These are phyloP conservation scores for Trichoderma citrinoviride DNA, from an alignment of 2,329 filamentous ascomycete genomes.

Conservation along the genomic window DNA sequence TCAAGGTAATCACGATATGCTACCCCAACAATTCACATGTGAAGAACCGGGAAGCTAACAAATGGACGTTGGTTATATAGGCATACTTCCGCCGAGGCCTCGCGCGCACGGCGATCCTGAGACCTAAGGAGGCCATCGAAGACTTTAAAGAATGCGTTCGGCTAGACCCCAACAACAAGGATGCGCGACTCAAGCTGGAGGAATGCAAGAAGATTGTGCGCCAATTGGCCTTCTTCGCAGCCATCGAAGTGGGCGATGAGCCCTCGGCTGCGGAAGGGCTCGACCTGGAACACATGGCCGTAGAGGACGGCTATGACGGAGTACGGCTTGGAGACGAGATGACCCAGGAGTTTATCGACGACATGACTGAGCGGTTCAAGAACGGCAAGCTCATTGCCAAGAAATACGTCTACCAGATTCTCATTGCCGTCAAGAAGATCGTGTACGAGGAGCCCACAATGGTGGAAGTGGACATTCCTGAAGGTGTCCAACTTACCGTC, in stretches of 20 bases:
- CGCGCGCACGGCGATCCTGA: slow-evolving; percentile 86
- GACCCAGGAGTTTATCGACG: slow-evolving; percentile 94
- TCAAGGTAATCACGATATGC: slow-evolving; percentile 66
- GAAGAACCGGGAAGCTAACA: slow-evolving; percentile 12
- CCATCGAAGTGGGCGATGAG: slow-evolving; percentile 89
- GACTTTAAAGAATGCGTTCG: slow-evolving; percentile 91
- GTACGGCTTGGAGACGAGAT: slow-evolving; percentile 74
- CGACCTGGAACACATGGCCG: slow-evolving; percentile 78
- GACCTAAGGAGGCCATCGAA: slow-evolving; percentile 80
- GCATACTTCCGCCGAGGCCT: slow-evolving; percentile 93
- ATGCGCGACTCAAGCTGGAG: slow-evolving; percentile 83
- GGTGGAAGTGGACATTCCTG: slow-evolving; percentile 83
- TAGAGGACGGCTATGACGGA: slow-evolving; percentile 85
- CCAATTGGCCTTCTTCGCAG: slow-evolving; percentile 86
- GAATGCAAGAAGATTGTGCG: slow-evolving; percentile 96
- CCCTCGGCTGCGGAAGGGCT: slow-evolving; percentile 89
- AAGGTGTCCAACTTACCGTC: slow-evolving; percentile 80
- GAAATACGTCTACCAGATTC: slow-evolving; percentile 97
- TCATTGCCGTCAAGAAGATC: slow-evolving; percentile 84
- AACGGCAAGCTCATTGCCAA: slow-evolving; percentile 89
- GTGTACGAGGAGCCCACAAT: slow-evolving; percentile 93
- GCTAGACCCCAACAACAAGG: slow-evolving; percentile 83
- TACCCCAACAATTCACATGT: neutral
- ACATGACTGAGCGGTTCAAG: slow-evolving; percentile 97
- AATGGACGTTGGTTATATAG: slow-evolving; percentile 42